Conservation (phyloP, 2,329 filamentous ascomycete genomes). For the Dothiorella sarmentorum region DNA sequence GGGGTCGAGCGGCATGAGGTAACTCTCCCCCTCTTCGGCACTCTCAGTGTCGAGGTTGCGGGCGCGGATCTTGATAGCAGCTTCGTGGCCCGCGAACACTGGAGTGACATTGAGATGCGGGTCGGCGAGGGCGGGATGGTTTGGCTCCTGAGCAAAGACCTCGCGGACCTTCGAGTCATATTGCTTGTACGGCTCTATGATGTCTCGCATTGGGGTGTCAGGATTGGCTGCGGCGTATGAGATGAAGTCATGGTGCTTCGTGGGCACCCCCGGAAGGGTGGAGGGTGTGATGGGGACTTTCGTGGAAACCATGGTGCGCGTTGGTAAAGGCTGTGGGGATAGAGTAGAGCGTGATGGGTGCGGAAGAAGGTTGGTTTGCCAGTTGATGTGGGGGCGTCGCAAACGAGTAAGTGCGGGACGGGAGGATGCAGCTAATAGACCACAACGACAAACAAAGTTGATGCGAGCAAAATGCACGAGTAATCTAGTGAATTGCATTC, state of each 20-base stretch:
- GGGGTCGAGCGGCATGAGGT: constrained; percentile 65
- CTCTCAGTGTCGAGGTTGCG: constrained; percentile 58
- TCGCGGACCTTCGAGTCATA: constrained; percentile 66
- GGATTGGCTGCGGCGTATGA: constrained; percentile 55
- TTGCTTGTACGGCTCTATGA: constrained; percentile 63
- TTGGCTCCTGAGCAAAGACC: constrained; percentile 65
- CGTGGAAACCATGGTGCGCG: not conserved
- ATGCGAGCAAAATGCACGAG: not conserved
- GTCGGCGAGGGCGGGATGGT: constrained; percentile 56
- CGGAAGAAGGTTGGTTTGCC: not conserved
- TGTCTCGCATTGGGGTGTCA: constrained; percentile 52
- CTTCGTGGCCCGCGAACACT: constrained; percentile 56
- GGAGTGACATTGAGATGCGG: constrained; percentile 62
- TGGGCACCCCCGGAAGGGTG: constrained; percentile 37
- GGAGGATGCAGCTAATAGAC: no score
- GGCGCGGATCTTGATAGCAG: constrained; percentile 59
- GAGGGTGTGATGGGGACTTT: not conserved
- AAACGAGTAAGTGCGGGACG: not conserved
- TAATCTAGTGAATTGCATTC: not conserved
- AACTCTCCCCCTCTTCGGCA: constrained; percentile 58
- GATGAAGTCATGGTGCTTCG: constrained; percentile 42
- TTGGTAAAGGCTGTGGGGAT: not conserved
- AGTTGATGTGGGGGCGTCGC: not conserved
- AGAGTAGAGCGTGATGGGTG: not conserved
- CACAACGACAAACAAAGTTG: no score